Base-by-base conservation (phyloP, 805 yeast species). In the Yarrowia sp. region DNA sequence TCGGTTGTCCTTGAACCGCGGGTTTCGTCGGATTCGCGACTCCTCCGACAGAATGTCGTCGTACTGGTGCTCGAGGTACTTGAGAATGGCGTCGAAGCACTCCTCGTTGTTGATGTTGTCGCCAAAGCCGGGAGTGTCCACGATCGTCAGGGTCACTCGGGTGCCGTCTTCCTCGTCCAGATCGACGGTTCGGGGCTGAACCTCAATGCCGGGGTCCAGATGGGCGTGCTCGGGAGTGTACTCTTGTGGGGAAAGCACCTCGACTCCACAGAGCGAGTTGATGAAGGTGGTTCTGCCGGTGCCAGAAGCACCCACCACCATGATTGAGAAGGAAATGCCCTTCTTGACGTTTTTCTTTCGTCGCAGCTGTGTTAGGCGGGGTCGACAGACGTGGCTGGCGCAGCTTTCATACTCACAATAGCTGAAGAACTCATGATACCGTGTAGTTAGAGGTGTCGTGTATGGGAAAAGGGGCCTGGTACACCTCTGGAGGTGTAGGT, bases 101-200 rank as follows among this genome's bases (percentile, higher is more conserved):
- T 74, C 66, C 53, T 80, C 80, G 72, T 86, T 86, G 73, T 88
- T 85, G 66, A 88, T 78, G 69, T 83, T 84, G 68, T 87, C 93
- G 41, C 93, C 94, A 69, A 87, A 84, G 0, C 93, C 94, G 21
- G 90, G 88, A 4, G 93, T 80, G 68, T 86, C 85, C 47, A 87
- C 81, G 51, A 87, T 77, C 65, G 83, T 83, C 66, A 89, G 76
- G 32, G 77, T 70, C 36, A 84, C 76, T 3, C 81, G 77, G 0
- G 83, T 73, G 4, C 83, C 80, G 44, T 81, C 82, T 22, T 80
- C 83, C 47, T 85, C 91, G 63, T 80, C 82, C 27, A 86, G 72
- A 62, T 84, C 81, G 62, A 67, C 66, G 12, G 61, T 25, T 24
- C 58, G 46, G 13, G 62, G 62, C 51, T 33, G 41, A 8, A 58